A percentile compares a stretch with the other conserved stretches of the same genome.
phyloP scores from a whole-genome alignment of 768 basidiomycete species.

The Phylloporus sp. region DNA sequence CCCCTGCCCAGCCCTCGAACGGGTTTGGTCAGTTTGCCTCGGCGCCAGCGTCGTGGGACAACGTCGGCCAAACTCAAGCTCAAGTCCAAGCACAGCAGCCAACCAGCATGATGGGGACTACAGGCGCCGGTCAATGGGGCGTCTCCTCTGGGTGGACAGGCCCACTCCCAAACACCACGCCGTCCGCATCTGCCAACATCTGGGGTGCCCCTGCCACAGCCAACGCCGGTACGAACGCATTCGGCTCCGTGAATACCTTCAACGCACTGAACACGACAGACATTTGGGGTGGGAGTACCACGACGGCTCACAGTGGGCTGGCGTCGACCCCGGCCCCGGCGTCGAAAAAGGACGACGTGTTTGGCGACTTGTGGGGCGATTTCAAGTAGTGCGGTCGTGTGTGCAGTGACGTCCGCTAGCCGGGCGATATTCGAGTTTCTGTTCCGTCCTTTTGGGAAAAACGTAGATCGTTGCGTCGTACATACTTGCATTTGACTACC shows the following conservation, averaged over 20 bases:
- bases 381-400: conserved; percentile 48
- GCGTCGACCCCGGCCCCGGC: conserved; percentile 27
- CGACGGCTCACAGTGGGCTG: conserved; percentile 34
- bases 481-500: too few species aligned
- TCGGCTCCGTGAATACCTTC: conserved; percentile 24
- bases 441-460: too few species aligned
- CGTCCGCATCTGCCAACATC: conserved; percentile 25
- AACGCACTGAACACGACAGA: conserved; percentile 41
- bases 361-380: conserved; percentile 80
- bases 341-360: conserved; percentile 69
- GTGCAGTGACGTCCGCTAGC: too few species aligned
- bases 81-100: conserved; percentile 20
- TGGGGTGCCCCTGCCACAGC: conserved; percentile 29
- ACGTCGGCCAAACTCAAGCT: conserved; percentile 5
- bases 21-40: conserved; percentile 37
- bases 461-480: too few species aligned
- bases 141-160: conserved; percentile 58
- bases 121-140: conserved; percentile 61
- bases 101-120: conserved; percentile 51
- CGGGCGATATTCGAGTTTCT: too few species aligned
- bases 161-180: conserved; percentile 24
- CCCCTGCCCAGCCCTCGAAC: conserved; percentile 19
- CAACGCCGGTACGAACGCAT: conserved; percentile 6
- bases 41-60: conserved; percentile 25
- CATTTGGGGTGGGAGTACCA: conserved; percentile 48